Conservation (phyloP, 305 asterid species). For the Caryopteris hybrid region DNA sequence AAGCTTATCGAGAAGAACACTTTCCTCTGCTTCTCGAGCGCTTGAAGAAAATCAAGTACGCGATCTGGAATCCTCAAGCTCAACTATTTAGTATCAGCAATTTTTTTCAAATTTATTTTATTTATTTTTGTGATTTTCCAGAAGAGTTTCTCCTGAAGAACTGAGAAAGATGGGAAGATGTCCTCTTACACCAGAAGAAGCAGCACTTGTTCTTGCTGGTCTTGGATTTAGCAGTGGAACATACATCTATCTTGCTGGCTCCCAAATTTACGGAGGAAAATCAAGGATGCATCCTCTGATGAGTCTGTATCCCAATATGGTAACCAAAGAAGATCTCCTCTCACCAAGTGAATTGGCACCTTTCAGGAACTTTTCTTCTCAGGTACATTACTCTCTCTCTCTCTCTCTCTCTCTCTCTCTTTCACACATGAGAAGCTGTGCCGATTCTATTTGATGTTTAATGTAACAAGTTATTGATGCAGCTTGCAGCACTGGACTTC, state of each 20-base stretch:
- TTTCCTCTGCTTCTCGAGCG: conserved; percentile 77
- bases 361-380: conserved; percentile 83
- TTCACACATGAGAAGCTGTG: too few relatives aligned
- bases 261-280: conserved; percentile 72
- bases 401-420: too few relatives aligned
- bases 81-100: background rate
- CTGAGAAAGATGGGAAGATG: conserved; percentile 74
- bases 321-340: conserved; percentile 85
- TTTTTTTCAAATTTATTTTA: background rate
- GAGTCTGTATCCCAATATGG: conserved; percentile 62
- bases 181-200: conserved; percentile 96
- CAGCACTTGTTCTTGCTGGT: conserved; percentile 78
- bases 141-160: conserved; percentile 47
- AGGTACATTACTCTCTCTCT: conserved; percentile 42
- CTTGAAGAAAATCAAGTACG: conserved; percentile 55
- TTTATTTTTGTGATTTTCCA: conserved; percentile 9
- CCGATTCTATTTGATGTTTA: too few relatives aligned
- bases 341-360: conserved; percentile 71
- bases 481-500: conserved; percentile 95
- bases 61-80: background rate
- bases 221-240: conserved; percentile 68
- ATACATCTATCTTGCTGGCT: conserved; percentile 83
- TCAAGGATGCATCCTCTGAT: conserved; percentile 66
- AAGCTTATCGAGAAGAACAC: conserved; percentile 74
- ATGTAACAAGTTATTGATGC: conserved; percentile 26